These are phyloP conservation scores for Plasmodium reichenowi DNA, from an alignment of 169 alveolate species.

Conservation along the genomic window DNA sequence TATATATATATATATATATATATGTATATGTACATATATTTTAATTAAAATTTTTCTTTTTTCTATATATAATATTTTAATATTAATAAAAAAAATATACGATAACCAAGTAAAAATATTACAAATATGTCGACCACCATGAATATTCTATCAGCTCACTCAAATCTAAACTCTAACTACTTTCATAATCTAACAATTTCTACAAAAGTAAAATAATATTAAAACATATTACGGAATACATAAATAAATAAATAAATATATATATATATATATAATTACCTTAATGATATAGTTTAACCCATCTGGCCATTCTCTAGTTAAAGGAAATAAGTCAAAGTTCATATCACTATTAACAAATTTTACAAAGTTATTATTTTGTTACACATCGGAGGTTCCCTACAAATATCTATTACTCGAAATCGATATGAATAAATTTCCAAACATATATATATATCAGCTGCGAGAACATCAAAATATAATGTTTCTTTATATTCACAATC, in stretches of 20 bases:
- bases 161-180: constrained; percentile 22
- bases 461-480: constrained; percentile 83
- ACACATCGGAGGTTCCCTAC: constrained; percentile 84
- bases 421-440: constrained; percentile 82
- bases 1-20: no score
- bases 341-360: constrained; percentile 51
- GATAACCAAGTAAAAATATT: no score
- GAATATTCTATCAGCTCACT: constrained; percentile 42
- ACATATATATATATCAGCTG: constrained; percentile 80
- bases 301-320: constrained; percentile 58
- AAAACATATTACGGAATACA: not conserved
- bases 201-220: not conserved
- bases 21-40: no score
- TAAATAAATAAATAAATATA: not conserved
- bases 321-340: constrained; percentile 45
- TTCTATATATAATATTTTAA: no score
- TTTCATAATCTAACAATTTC: constrained; percentile 39
- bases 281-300: constrained; percentile 32
- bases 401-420: constrained; percentile 87
- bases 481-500: constrained; percentile 71
- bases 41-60: no score
- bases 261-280: not conserved
- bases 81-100: no score
- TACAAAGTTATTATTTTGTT: constrained; percentile 77
- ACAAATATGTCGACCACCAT: constrained; percentile 45